Base-by-base conservation (phyloP, 306 rosid species). In the Vigna nakashimae region DNA sequence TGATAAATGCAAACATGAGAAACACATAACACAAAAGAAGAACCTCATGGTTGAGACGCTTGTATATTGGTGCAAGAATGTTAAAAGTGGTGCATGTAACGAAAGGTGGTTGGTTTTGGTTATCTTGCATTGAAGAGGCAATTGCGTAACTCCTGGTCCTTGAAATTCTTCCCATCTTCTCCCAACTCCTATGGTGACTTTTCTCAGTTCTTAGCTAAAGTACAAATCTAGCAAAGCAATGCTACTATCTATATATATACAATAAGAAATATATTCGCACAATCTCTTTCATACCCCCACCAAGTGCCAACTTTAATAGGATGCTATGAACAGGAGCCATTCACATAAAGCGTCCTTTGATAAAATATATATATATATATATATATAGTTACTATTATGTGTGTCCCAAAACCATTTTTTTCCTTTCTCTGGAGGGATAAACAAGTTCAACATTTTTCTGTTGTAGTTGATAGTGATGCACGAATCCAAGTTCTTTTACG, bases 61-160 rank as follows among this genome's bases (percentile, higher is more conserved):
- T 94, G 87, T 91, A 94, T 72, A 94, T 91, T 34, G 98, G 98
- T 46, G 98, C 98, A 26, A 94, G 96, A 65, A 94, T 91, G 82
- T 94, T 94, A 83, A 94, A 94, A 16, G 97, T 94, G 32, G 98
- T 94, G 83, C 98, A 94, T n/a, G 91, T 83, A 81, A 94, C 86
- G 76, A 83, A 86, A 73, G 96, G 92, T 49, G 89, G 91, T 56
- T 78, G 91, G 22, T 82, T 89, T 36, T 83, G 91, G 53, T 84
- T 86, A 73, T 89, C 97, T 38, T 74, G 90, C n/a, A 89, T 75
- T 49, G 97, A 87, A 20, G 91, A 88, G 7, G 90, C 82, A 71
- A 86, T 82, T 55, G 93, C 91, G 68, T 91, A 84, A 71, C 90
- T 88, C 63, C 87, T 89, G 12, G 87, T 89, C 80, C 86, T 88